phyloP scores from a whole-genome alignment of 176 grass and related monocot species.

The Hordeum vulgare region DNA sequence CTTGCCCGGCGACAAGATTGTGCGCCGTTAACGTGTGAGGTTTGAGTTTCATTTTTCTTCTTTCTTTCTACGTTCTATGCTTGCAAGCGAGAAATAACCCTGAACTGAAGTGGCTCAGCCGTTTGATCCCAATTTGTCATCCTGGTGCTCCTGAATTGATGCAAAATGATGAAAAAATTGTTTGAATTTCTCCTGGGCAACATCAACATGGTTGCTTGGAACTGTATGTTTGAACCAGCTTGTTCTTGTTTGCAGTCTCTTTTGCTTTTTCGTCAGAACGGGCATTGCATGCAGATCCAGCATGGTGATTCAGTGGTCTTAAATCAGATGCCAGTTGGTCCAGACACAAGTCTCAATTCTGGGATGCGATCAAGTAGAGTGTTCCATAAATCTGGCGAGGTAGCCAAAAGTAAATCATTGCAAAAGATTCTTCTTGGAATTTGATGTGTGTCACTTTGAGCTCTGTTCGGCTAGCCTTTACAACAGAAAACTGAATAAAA shows the following conservation, averaged over 20 bases:
- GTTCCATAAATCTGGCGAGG: neutral
- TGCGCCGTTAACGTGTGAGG: slow-evolving; percentile 30
- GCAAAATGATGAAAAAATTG: slow-evolving; percentile 1
- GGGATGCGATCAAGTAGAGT: neutral
- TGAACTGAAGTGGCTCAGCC: slow-evolving; percentile 2
- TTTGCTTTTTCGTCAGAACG: neutral
- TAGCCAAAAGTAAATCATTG: neutral
- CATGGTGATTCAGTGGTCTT: neutral
- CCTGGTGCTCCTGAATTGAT: neutral
- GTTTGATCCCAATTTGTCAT: neutral
- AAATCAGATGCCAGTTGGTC: neutral
- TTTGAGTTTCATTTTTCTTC: slow-evolving; percentile 28
- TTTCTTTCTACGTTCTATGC: neutral
- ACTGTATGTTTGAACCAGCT: neutral
- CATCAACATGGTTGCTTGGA: slow-evolving; percentile 10
- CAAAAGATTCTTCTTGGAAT: neutral
- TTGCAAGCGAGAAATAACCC: slow-evolving; percentile 17
- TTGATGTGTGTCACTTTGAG: neutral
- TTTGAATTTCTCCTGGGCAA: neutral
- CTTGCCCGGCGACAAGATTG: neutral
- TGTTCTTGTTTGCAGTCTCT: neutral
- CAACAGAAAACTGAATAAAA: neutral
- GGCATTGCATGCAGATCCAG: neutral
- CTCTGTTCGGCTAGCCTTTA: neutral
- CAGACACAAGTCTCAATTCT: neutral